These are phyloP conservation scores for Auricularia sp. DNA, from an alignment of 768 basidiomycete species.

Conservation along the genomic window DNA sequence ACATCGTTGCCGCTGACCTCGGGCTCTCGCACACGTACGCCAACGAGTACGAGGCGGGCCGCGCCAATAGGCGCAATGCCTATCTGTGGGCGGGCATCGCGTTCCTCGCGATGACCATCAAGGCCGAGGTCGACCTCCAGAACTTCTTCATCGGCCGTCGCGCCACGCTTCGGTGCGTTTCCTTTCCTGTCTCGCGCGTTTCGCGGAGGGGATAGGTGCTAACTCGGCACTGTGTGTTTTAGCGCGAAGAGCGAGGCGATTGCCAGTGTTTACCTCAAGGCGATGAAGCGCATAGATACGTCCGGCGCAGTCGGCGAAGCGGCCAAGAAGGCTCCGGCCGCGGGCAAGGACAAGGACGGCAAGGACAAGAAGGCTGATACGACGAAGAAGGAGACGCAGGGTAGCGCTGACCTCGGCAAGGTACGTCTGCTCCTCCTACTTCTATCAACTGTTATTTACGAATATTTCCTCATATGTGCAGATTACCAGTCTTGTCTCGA, in stretches of 20 bases:
- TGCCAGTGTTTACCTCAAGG: neutral
- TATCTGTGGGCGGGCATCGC: neutral
- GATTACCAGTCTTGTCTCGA: constrained; percentile 1
- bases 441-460: too few relatives aligned
- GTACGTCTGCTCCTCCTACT: neutral
- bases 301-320: neutral
- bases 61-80: neutral
- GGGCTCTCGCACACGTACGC: neutral
- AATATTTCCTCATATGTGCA: neutral
- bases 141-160: neutral
- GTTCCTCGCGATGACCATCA: neutral
- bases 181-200: too few relatives aligned
- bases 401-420: neutral
- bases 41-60: neutral
- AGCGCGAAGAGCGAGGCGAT: neutral
- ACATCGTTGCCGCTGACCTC: neutral
- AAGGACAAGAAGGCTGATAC: neutral
- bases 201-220: too few relatives aligned
- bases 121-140: constrained; percentile 1
- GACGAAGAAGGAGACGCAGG: neutral
- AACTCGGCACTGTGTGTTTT: neutral
- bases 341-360: neutral
- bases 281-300: neutral
- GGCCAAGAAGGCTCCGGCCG: neutral
- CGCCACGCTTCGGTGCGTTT: neutral